Base-by-base conservation (phyloP, 345 rosid species). In the Acer campestre region DNA sequence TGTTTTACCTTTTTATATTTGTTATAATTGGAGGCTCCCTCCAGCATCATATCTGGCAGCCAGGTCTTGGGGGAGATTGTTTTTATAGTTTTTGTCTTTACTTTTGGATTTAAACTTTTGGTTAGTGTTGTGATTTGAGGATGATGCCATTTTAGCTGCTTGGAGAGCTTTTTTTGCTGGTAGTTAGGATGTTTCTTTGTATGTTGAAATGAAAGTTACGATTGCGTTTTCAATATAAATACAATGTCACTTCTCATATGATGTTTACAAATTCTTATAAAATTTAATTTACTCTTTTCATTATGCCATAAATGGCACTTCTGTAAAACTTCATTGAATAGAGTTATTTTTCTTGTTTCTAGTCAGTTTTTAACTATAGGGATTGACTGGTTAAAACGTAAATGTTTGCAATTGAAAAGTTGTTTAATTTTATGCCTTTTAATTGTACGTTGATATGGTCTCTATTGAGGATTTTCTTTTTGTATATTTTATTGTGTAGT, bases 211-310 rank as follows among this genome's bases (percentile, higher is more conserved):
- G 20, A 2, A 59, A 72, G 12, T 72, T 72, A 23, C 11, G 20
- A 40, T 51, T 71, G 63, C 40, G 2, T 3, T 29, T 71, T n/a
- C 16, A 38, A 17, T 56, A 25, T 70, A 25, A 18, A 16, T 71
- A 35, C 18, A 20, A 38, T 13, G 55, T 20, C 12, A 58, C 53
- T 72, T 13, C 11, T 35, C 12, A 2, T 55, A 10, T 14, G 71
- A 27, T 31, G 63, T 70, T 25, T 70, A 16, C 35, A 69, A 48
- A 25, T 59, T 69, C 74, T n/a, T 71, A 7, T 17, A 53, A 25
- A 25, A 23, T 17, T 40, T 59, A 3, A 35, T 42, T 72, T 59
- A 31, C 22, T 10, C 48, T n/a, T 20, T 17, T 35, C 22, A 18
- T 40, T 51, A 58, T 56, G n/a, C 35, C 14, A 11, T 29, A 58